Evolutionary conservation across 139 green algal species (phyloP), one percentile per base, ranked within the genome.

Genomic region (Zygnema circumcarinatum): DNA sequence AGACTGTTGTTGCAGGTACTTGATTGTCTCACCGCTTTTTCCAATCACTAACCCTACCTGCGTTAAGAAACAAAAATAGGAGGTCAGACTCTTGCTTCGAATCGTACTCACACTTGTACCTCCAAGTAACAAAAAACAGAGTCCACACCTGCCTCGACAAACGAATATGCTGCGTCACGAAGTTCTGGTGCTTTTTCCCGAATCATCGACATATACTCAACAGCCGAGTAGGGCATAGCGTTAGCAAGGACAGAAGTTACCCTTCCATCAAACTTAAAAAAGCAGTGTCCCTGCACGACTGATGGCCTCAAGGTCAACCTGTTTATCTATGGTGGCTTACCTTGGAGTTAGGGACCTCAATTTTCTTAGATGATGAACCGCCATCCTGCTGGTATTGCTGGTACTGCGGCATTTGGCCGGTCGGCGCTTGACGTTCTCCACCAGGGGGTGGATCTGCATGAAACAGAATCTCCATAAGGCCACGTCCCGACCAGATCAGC

Each of bases 11-110:
- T 99, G 96, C 92, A 99, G 92, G 22, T 93, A 92, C 62, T 97
- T 93, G 92, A 99, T 99, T 36, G 97, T 99, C 92, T 99, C 96
- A 0, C 97, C 97, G 2, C 95, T 95, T 11, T 97, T 93, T 1
- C 97, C 97, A 56, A 99, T 99, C 54, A 99, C 94, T 56, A 97
- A 89, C 7, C 97, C 97, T 25, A 99, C 97, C 83, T 92, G 81
- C 80, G 22, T 32, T 38, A 29, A 78, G 2, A 83, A 25, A 88
- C 33, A 85, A 56, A 22, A 38, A 16, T 16, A 81, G n/a, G n/a
- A n/a, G n/a, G n/a, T n/a, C n/a, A n/a, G n/a, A n/a, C n/a, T n/a
- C n/a, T n/a, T n/a, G n/a, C 21, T 7, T 16, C 16, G 16, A 75
- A 73, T 29, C n/a, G n/a, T n/a, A n/a, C n/a, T n/a, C n/a, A n/a